phyloP scores from a whole-genome alignment of 306 rosid genomes.

The Rosa rugosa region DNA sequence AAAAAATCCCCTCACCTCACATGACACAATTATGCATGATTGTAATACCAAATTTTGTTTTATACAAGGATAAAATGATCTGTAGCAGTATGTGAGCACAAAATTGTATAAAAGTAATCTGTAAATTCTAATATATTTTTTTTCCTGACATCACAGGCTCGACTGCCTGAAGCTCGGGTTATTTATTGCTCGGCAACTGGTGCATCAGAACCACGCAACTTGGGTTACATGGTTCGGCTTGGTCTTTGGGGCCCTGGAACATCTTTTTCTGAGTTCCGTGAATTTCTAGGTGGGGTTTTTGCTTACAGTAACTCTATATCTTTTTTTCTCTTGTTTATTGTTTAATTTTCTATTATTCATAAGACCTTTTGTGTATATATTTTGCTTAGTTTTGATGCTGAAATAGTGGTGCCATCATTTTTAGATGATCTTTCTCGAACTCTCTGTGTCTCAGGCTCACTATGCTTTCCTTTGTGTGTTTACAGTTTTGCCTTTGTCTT shows the following conservation, averaged over 20 bases:
- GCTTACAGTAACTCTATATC: not conserved
- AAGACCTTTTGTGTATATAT: not conserved
- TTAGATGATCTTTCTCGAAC: not conserved
- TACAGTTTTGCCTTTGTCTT: not conserved
- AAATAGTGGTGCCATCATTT: not conserved
- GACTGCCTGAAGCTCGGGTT: slow-evolving; percentile 85
- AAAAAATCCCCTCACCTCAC: not conserved
- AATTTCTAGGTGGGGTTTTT: slow-evolving; percentile 69
- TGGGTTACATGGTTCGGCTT: slow-evolving; percentile 99
- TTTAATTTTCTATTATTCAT: not conserved
- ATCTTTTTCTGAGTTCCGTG: slow-evolving; percentile 77
- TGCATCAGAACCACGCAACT: slow-evolving; percentile 96
- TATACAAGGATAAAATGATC: not conserved
- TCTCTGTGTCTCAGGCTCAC: not conserved
- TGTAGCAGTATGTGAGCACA: not conserved
- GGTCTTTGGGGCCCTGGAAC: slow-evolving; percentile 99
- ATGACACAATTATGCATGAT: not conserved
- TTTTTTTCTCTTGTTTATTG: not conserved
- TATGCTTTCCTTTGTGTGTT: not conserved
- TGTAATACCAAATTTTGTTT: not conserved
- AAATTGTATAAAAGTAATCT: slow-evolving; percentile 2
- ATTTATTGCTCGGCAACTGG: slow-evolving; percentile 98
- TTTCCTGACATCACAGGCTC: slow-evolving; percentile 55
- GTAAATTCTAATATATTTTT: slow-evolving; percentile 19
- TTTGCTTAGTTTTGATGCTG: not conserved